Base-by-base conservation (phyloP, 192 early-diverging fungal species). In the Oehlia diaphana region DNA sequence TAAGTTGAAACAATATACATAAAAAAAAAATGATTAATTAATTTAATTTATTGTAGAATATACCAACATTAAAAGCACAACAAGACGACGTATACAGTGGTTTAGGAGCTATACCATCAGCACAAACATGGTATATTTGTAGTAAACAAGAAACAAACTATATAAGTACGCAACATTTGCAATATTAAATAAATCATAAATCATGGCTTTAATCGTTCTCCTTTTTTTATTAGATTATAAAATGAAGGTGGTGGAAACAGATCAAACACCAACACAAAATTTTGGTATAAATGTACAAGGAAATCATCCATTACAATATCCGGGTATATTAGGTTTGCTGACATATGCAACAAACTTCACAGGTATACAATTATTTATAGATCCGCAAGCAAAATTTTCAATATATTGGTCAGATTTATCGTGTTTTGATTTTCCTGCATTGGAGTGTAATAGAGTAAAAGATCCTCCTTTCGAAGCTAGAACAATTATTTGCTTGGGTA, bases 61-160 rank as follows among this genome's bases (percentile, higher is more conserved):
- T 66, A 66, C 31, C 23, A 12, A 66, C 23, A 26, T n/a, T 33
- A 31, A 33, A 28, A 66, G 64, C 31, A 16, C 64, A 31, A 31
- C 13, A 66, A 12, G 0, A 47, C 28, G 26, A 58, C 12, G 19
- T 58, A 14, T 26, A 66, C 21, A 66, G 28, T 28, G 64, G 64
- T 66, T 14, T 66, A 66, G 64, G 64, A 14, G 31, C 12, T 12
- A 1, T 66, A 28, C 26, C 64, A n/a, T 66, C 64, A 3, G 0
- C 23, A 28, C 31, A 33, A 26, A 66, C 64, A 13, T 66, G 64
- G 64, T 66, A 66, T 66, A 66, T 28, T 26, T 66, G 64, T 66
- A 66, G 64, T 14, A 66, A 66, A 66, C 31, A 33, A 26, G 13
- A 10, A 33, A 66, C 64, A 14, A 66, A 66, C 6, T 33, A 66